Evolutionary conservation across 305 asterid genomes (phyloP), one percentile per base, ranked within the genome.

Genomic region (Fraxinus sp.): DNA sequence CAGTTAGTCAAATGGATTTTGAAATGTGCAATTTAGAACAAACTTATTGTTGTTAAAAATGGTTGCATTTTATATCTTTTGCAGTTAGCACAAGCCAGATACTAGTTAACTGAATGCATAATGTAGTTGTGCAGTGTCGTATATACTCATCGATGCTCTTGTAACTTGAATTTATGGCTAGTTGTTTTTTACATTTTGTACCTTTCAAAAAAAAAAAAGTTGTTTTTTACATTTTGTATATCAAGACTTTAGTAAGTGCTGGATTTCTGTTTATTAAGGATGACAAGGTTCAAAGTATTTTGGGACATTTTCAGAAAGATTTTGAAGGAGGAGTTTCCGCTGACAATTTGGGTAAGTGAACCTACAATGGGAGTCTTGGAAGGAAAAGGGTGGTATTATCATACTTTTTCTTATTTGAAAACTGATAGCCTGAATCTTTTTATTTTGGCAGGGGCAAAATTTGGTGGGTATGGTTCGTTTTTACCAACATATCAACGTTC

Each of bases 391-490:
- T 84, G 79, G 68, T 2, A n/a, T 72, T 72, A 33, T 88, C 37
- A 85, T 74, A 18, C 77, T 86, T 77, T 87, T 64, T 80, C 84
- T 75, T 80, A n/a, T 55, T 24, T 36, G 55, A 79, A 81, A 33
- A 87, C 70, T 43, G 77, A 83, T 81, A 75, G 83, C 86, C 39
- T 77, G 80, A 79, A 77, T 80, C 74, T 62, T 77, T 83, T 74
- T 79, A 77, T 66, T 78, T 86, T 84, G 37, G 46, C 92, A 95
- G 99, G 99, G 87, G 86, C 98, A 81, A 93, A 88, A 86, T 94
- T 73, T 89, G 99, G 99, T 87, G 98, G 91, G 57, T 96, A 96
- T 83, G 99, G 98, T 83, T 93, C 99, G 0, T 96, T 96, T 87
- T 87, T 96, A 77, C 98, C 97, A 81, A 88, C 87, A 28, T 76